Evolutionary conservation across 345 rosid genomes (phyloP), one percentile per base, ranked within the genome.

Genomic region (Hirschfeldia incana): DNA sequence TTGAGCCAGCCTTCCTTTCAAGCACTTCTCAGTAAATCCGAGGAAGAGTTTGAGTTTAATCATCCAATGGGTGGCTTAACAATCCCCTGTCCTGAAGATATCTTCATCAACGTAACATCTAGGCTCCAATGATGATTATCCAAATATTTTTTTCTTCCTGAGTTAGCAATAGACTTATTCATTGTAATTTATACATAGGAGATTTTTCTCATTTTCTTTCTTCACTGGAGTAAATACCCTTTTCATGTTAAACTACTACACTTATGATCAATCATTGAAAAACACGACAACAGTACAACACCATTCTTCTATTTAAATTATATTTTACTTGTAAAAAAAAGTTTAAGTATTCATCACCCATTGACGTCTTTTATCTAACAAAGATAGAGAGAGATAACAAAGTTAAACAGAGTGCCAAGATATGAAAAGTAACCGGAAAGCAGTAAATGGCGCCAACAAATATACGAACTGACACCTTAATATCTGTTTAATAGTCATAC

Each of bases 31-130:
- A 72, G 76, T 4, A 82, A 75, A 78, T 82, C 86, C 0, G 93
- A 86, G 28, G 89, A 91, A 75, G 92, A 88, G 64, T 85, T 83
- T 12, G 87, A 90, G 0, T 85, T 78, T 8, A 62, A 86, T 49
- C 89, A 87, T 82, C 89, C 88, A 0, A 88, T 73, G 79, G 91
- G 91, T 1, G 88, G 87, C 39, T 73, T 89, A 21, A 89, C 83
- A 6, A 82, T 91, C 21, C 92, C 89, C 3, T 88, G 92, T 77
- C 71, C 78, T 0, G 87, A 87, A 82, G 86, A 88, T 3, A 76
- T 46, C 0, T 91, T 88, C 80, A 6, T 84, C 39, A 46, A 39
- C 28, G 74, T 87, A 32, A 86, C 85, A 33, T 85, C 88, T 29
- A 30, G 77, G 49, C 65, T 87, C 11, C 44, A 36, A 17, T 11